Base-by-base conservation (phyloP, 2,329 filamentous ascomycete genomes). In the Sporothrix protearum region DNA sequence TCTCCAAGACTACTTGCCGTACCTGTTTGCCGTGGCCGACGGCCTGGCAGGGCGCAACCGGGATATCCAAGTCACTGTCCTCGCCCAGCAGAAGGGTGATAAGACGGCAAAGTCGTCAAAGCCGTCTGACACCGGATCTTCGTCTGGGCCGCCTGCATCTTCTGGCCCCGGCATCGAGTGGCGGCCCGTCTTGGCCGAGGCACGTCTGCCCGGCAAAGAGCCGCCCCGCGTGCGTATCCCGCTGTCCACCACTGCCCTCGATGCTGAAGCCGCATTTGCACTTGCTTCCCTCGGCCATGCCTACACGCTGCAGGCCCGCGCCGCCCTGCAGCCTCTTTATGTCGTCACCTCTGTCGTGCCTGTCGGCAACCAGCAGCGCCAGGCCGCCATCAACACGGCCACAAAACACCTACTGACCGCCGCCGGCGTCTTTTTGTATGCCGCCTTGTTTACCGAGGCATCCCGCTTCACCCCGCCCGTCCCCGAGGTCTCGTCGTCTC, bases 241-340 rank as follows among this genome's bases (percentile, higher is more conserved):
- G 16, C 53, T 68, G 36, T 19, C 7, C 12, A 30, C 42, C 47
- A 92, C 10, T 3, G 63, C 51, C 16, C 71, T 98, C 3, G 92
- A 95, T 77, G 91, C 93, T 80, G 96, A 99, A 78, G 82, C 97
- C 47, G 89, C 87, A 74, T 97, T 97, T 78, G 86, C 88, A 0
- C 82, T 97, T 7, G 89, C 91, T 0, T 91, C 93, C 0, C 83
- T 97, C 53, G 94, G 89, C 22, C 92, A 91, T 77, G 87, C 91
- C 0, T 85, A 96, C 75, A 89, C 88, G 12, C 83, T 93, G 6
- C 86, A 92, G 68, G 92, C 94, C 14, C 87, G 95, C 28, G 85
- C 87, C 2, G 87, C 89, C 30, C 85, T 98, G 47, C 87, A 93
- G 68, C 89, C 89, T 1, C 85, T 97, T 0, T 93, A 96, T 79